These are phyloP conservation scores for Trichophaea hybrida DNA, from an alignment of 2,329 filamentous ascomycete species.

Conservation along the genomic window DNA sequence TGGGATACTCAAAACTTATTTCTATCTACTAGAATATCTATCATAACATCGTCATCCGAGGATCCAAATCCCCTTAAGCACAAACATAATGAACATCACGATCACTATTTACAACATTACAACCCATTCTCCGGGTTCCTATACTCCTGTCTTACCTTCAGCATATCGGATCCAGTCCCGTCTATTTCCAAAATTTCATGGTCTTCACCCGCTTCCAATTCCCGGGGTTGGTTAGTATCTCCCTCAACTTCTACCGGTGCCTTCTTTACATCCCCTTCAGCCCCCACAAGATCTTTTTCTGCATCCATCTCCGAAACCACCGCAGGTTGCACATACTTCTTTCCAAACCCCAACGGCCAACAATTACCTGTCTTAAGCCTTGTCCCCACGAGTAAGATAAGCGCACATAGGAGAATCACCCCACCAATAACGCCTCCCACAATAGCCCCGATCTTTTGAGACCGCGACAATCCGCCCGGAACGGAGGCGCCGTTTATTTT, in stretches of 20 bases:
- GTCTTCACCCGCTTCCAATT: neutral
- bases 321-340: neutral
- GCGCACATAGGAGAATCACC: neutral
- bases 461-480: neutral
- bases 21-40: no score
- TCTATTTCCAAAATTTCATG: neutral
- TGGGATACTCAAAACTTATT: no score
- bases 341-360: neutral
- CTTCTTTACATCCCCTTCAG: neutral
- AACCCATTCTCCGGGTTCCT: no score
- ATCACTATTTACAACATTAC: no score
- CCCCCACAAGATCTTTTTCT: neutral
- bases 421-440: neutral
- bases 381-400: neutral
- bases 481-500: neutral
- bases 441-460: neutral
- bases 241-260: neutral
- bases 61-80: no score
- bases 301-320: neutral
- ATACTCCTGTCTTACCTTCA: neutral
- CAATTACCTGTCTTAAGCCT: neutral
- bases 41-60: no score
- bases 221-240: neutral
- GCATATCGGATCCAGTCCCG: neutral
- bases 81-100: no score